Evolutionary conservation across 108 stramenopile species (phyloP).

Genomic region (Parietichytrium sp.): DNA sequence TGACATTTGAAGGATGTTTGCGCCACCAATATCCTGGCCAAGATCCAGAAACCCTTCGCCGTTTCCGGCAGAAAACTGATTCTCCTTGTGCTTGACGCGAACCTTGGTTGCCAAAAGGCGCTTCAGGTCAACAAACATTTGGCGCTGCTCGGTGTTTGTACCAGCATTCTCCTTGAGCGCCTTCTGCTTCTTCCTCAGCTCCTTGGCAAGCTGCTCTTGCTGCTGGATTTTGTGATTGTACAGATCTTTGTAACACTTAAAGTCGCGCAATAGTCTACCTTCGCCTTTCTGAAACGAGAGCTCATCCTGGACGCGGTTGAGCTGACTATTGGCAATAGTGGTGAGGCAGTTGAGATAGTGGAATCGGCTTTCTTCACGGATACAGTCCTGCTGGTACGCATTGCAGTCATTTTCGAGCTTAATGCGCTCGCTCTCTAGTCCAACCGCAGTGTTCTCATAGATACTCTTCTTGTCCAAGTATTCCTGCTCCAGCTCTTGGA

Average conservation of each 20-base stretch:
- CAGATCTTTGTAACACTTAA: slow-evolving; percentile 53
- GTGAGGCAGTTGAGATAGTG: slow-evolving; percentile 52
- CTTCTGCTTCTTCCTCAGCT: slow-evolving; percentile 58
- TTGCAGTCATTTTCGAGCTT: slow-evolving; percentile 65
- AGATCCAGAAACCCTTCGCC: background rate
- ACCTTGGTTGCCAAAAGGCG: slow-evolving; percentile 38
- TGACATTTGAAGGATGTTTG: no score
- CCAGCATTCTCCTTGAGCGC: slow-evolving; percentile 51
- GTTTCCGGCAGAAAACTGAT: background rate
- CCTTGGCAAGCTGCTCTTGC: slow-evolving; percentile 58
- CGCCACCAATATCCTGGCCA: slow-evolving; percentile 2
- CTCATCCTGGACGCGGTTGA: slow-evolving; percentile 60
- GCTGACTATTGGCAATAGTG: slow-evolving; percentile 46
- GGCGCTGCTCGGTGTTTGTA: slow-evolving; percentile 48
- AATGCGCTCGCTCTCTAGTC: slow-evolving; percentile 58
- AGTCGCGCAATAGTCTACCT: slow-evolving; percentile 59
- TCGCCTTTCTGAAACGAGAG: slow-evolving; percentile 56
- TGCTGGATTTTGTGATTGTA: slow-evolving; percentile 57
- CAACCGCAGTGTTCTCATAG: slow-evolving; percentile 63
- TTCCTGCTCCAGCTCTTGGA: slow-evolving; percentile 54
- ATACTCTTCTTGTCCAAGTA: slow-evolving; percentile 56
- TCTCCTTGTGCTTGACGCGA: background rate
- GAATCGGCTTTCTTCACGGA: slow-evolving; percentile 44
- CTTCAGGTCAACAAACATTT: slow-evolving; percentile 42
- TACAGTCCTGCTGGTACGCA: slow-evolving; percentile 52